Evolutionary conservation across 2,329 filamentous ascomycete genomes (phyloP).

Genomic region (Penicillium brasilianum): DNA sequence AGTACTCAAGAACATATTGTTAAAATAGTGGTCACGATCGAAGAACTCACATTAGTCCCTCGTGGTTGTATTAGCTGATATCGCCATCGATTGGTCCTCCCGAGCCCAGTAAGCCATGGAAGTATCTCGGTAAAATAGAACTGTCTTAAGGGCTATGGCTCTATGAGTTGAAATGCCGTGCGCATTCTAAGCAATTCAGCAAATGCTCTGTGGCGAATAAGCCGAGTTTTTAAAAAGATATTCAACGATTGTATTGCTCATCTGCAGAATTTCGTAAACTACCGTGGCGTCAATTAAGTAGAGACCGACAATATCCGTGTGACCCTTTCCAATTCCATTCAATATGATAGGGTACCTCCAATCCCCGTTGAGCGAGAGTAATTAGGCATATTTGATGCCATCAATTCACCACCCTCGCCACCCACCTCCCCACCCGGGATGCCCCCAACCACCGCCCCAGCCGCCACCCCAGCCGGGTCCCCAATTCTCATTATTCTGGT

Average conservation of each 20-base stretch:
- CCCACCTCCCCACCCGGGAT: conserved; percentile 5
- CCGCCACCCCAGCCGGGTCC: conserved; percentile 6
- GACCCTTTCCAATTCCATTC: background rate
- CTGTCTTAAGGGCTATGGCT: no score
- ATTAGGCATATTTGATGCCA: background rate
- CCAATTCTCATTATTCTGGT: background rate
- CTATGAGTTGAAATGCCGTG: no score
- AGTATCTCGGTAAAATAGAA: no score
- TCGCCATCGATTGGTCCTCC: no score
- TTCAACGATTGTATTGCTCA: background rate
- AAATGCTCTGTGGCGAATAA: no score
- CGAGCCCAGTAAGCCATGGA: no score
- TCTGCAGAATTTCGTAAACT: background rate
- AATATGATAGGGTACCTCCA: background rate
- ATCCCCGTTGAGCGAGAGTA: background rate
- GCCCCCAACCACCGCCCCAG: background rate
- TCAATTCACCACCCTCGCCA: conserved; percentile 1
- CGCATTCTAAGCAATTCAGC: no score
- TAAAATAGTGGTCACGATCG: no score
- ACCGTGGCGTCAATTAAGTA: background rate
- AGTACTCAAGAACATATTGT: no score
- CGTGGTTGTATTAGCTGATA: no score
- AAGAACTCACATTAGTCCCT: no score
- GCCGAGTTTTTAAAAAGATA: background rate
- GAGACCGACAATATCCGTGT: background rate